Conservation (phyloP, 108 stramenopile genomes). For the Discostella pseudostelligera region DNA sequence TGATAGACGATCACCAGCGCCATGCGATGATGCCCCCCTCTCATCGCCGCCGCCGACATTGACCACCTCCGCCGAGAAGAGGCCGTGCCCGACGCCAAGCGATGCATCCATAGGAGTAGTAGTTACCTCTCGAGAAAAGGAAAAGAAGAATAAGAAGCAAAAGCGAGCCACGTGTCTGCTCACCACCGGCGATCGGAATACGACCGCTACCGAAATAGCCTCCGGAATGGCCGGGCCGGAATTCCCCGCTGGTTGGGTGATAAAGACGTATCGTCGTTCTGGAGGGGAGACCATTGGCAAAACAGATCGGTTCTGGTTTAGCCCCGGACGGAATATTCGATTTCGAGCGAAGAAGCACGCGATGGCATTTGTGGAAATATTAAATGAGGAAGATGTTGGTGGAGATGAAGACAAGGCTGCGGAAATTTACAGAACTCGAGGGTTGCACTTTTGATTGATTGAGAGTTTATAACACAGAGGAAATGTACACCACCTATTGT, state of each 20-base stretch:
- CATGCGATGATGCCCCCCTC: not conserved
- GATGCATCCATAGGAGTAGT: too few relatives aligned
- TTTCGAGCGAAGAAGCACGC: constrained; percentile 51
- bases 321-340: constrained; percentile 43
- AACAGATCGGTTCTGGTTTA: constrained; percentile 52
- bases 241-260: constrained; percentile 45
- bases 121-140: not conserved
- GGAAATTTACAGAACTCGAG: constrained; percentile 31
- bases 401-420: constrained; percentile 48
- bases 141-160: constrained; percentile 25
- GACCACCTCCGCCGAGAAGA: constrained; percentile 1
- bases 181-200: constrained; percentile 44
- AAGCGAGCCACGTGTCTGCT: constrained; percentile 22
- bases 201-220: constrained; percentile 44
- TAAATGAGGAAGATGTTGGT: constrained; percentile 28
- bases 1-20: constrained; percentile 1
- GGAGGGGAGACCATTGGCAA: constrained; percentile 51
- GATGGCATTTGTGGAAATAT: constrained; percentile 39
- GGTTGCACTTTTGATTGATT: constrained; percentile 50
- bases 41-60: too few relatives aligned
- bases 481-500: too few relatives aligned
- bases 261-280: constrained; percentile 46
- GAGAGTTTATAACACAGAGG: too few relatives aligned
- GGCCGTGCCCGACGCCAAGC: not conserved
- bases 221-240: constrained; percentile 39